A percentile compares a stretch with the other conserved stretches of the same genome.
phyloP scores from a whole-genome alignment of 108 stramenopile species.

The Conticribra guillardii region DNA sequence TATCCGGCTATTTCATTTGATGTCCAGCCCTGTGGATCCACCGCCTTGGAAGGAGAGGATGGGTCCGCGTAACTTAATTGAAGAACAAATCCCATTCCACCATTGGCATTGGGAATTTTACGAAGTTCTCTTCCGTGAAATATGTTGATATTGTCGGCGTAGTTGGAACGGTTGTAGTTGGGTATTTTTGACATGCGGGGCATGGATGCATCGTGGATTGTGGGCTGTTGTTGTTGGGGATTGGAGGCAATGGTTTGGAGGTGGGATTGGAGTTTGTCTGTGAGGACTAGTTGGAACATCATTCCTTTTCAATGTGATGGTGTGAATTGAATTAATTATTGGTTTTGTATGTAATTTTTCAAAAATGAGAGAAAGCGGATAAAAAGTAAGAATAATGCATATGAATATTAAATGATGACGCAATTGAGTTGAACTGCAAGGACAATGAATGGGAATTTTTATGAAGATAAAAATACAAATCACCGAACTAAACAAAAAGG shows the following conservation, averaged over 20 bases:
- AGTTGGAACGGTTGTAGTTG: slow-evolving; percentile 54
- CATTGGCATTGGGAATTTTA: slow-evolving; percentile 65
- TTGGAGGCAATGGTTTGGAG: slow-evolving; percentile 46
- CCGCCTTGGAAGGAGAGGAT: slow-evolving; percentile 12
- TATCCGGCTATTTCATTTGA: slow-evolving; percentile 61
- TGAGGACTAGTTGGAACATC: slow-evolving; percentile 79
- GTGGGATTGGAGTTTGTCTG: slow-evolving; percentile 58
- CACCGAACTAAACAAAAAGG: too few relatives aligned
- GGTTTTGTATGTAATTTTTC: background rate
- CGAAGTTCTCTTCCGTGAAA: slow-evolving; percentile 86
- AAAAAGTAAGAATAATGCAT: too few relatives aligned
- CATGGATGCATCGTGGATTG: slow-evolving; percentile 45
- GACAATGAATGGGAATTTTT: too few relatives aligned
- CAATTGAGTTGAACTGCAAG: too few relatives aligned
- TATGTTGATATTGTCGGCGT: slow-evolving; percentile 59
- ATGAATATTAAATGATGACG: too few relatives aligned
- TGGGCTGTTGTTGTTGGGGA: slow-evolving; percentile 29
- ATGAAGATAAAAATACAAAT: too few relatives aligned
- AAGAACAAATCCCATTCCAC: slow-evolving; percentile 80
- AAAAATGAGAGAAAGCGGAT: too few relatives aligned
- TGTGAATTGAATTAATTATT: background rate
- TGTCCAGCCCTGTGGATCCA: slow-evolving; percentile 81
- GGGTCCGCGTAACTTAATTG: slow-evolving; percentile 65
- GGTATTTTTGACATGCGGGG: slow-evolving; percentile 59
- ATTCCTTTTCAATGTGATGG: slow-evolving; percentile 53